Conservation (phyloP, 768 basidiomycete species). For the Strobilomyces confusus region DNA sequence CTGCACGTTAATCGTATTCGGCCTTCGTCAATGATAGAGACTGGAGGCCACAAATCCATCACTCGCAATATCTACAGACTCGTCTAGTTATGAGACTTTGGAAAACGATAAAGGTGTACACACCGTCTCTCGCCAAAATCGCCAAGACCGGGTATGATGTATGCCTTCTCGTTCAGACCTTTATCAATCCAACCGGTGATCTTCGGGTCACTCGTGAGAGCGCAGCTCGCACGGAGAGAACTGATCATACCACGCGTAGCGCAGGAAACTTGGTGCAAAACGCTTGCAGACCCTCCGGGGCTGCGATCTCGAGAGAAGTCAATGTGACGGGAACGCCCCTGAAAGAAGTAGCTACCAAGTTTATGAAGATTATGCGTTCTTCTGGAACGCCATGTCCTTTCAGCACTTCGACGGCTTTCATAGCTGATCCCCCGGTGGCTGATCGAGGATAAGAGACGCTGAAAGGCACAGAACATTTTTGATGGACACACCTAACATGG, state of each 20-base stretch:
- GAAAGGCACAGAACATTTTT: background rate
- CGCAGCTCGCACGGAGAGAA: background rate
- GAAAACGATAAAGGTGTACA: conserved; percentile 1
- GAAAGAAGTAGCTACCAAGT: conserved; percentile 52
- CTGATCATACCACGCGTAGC: conserved; percentile 64
- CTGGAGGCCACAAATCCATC: background rate
- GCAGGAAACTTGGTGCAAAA: conserved; percentile 75
- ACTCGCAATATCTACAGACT: conserved; percentile 23
- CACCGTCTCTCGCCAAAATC: conserved; percentile 93
- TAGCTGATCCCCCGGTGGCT: conserved; percentile 96
- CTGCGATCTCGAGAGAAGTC: conserved; percentile 58
- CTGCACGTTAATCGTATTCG: background rate
- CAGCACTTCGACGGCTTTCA: conserved; percentile 94
- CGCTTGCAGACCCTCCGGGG: conserved; percentile 82
- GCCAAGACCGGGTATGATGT: conserved; percentile 93
- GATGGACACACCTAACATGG: conserved; percentile 79
- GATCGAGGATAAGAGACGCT: background rate
- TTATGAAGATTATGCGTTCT: conserved; percentile 92
- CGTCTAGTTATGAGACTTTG: background rate
- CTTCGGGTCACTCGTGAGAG: conserved; percentile 34
- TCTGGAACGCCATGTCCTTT: conserved; percentile 90
- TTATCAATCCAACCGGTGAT: conserved; percentile 96
- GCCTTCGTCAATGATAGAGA: no score
- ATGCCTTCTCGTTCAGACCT: conserved; percentile 86
- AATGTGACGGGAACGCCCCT: background rate